phyloP scores from a whole-genome alignment of 2,329 filamentous ascomycete species.

The Rutstroemia sp. region DNA sequence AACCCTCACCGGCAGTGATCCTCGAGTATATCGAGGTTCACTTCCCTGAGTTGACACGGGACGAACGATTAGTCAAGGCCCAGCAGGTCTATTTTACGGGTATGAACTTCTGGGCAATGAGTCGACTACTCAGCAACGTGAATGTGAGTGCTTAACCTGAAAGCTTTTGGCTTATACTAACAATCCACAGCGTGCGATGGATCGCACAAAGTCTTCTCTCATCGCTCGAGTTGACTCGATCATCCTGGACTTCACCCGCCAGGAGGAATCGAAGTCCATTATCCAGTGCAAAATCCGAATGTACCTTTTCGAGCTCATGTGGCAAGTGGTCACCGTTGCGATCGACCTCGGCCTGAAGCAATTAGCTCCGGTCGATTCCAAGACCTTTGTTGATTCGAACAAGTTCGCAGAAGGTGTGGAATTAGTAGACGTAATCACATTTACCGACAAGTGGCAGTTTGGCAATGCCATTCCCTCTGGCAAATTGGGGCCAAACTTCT shows the following conservation, averaged over 20 bases:
- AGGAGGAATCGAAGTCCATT: background rate
- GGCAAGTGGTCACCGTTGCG: background rate
- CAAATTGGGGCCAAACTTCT: too few relatives aligned
- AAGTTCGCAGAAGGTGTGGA: too few relatives aligned
- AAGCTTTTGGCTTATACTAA: background rate
- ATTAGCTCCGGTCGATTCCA: too few relatives aligned
- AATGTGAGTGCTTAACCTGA: background rate
- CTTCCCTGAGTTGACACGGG: background rate
- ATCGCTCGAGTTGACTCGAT: background rate
- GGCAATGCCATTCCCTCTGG: too few relatives aligned
- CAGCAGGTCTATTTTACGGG: background rate
- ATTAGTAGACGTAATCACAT: too few relatives aligned
- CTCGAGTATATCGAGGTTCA: background rate
- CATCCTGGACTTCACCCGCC: background rate
- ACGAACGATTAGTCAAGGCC: background rate
- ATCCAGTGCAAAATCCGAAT: background rate
- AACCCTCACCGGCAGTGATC: background rate
- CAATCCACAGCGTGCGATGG: background rate
- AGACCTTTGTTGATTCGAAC: too few relatives aligned
- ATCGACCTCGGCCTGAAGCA: background rate
- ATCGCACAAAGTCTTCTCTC: background rate
- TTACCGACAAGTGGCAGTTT: too few relatives aligned
- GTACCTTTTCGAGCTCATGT: background rate
- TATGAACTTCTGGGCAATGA: background rate
- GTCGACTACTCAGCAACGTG: background rate